Evolutionary conservation across 1,139 yeast species (phyloP), one percentile per base, ranked within the genome.

Genomic region (Yamadazyma taylorii): DNA sequence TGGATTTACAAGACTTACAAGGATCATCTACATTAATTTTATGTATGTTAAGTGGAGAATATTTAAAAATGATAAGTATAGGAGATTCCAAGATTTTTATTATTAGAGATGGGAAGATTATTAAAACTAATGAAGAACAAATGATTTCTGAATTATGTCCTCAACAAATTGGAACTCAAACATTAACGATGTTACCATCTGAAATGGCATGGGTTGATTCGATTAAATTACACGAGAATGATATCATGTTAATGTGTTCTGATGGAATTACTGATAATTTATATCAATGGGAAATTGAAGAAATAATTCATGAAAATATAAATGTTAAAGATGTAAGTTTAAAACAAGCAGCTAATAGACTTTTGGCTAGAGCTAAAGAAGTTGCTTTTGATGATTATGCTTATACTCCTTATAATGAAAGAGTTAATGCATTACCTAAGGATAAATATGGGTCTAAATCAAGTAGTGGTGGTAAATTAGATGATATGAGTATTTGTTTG

Each of bases 191-290:
- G 32, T 43, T 71, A 24, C 82, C 82, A 1, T 73, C 79, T 3
- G 69, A 69, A 38, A 60, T 75, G 48, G 79, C 78, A 2, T 67
- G 77, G 69, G 73, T 71, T 23, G 68, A 64, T 31, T 64, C 73
- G 7, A 52, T 72, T 30, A 60, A 65, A 34, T 49, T 76, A 13
- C 42, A 64, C 37, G 65, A 61, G 32, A 58, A 63, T 35, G 82
- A 77, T 49, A 52, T 75, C 10, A 51, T 77, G 1, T 53, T 75
- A 17, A 47, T 73, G 41, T 74, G 80, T 42, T 73, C 80, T 1
- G 82, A 77, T 52, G 82, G 82, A 1, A 66, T 77, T 10, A 66
- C 77, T 1, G 82, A 77, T 50, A 77, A 77, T 45, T 56, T 77
- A 34, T 76, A 72, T 47, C 70, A 67, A 27, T 63, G 66, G 56